These are phyloP conservation scores for Omphalea diandra DNA, from an alignment of 441 rosid species.

Conservation along the genomic window DNA sequence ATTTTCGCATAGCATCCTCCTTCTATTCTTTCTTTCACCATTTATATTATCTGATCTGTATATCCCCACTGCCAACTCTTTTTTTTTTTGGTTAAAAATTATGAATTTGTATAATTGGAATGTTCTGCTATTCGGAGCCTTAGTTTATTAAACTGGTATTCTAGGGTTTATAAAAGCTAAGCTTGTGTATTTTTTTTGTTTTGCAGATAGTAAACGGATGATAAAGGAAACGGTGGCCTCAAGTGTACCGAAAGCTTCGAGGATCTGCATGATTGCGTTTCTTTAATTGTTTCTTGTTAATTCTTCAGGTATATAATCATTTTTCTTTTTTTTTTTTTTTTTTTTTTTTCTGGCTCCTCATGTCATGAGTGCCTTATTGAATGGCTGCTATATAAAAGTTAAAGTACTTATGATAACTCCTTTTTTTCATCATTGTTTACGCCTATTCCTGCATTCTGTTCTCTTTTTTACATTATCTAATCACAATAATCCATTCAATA, in stretches of 20 bases:
- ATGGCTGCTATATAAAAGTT: too few relatives aligned
- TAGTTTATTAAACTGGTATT: background rate
- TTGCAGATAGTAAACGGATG: too few relatives aligned
- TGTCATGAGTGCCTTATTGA: constrained; percentile 1
- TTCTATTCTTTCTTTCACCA: too few relatives aligned
- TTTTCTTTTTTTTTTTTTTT: too few relatives aligned
- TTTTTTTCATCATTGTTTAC: too few relatives aligned
- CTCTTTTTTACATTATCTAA: background rate
- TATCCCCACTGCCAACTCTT: background rate
- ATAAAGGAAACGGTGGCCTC: constrained; percentile 11
- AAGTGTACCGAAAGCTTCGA: background rate
- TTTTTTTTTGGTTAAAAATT: too few relatives aligned
- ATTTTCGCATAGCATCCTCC: too few relatives aligned
- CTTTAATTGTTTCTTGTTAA: background rate
- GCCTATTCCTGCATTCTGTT: too few relatives aligned
- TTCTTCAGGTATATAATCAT: background rate
- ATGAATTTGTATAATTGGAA: too few relatives aligned
- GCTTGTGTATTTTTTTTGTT: too few relatives aligned
- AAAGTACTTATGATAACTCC: too few relatives aligned
- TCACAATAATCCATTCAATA: background rate
- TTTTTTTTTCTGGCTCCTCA: background rate
- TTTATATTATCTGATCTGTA: background rate
- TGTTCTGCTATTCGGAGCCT: background rate
- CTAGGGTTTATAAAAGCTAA: background rate
- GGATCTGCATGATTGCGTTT: constrained; percentile 15